Conservation (phyloP, 2,329 filamentous ascomycete species). For the Penicillium janthinellum region DNA sequence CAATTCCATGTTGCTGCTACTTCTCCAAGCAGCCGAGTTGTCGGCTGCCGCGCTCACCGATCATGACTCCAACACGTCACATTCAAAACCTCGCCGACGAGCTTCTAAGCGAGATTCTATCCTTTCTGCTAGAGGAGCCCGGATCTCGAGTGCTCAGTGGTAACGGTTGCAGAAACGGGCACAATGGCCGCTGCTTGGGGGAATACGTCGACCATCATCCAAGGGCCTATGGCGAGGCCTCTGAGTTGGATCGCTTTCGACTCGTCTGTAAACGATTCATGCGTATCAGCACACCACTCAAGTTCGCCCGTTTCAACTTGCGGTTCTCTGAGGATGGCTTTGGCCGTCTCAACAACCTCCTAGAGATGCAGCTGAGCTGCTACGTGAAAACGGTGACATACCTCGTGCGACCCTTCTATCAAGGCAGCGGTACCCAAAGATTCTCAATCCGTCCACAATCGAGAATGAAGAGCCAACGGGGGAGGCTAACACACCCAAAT, state of each 20-base stretch:
- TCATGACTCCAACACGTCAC: constrained; percentile 36
- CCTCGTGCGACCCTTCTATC: constrained; percentile 45
- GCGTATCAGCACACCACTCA: constrained; percentile 44
- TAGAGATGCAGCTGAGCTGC: constrained; percentile 40
- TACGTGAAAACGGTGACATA: constrained; percentile 44
- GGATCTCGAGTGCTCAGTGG: constrained; percentile 12
- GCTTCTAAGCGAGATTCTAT: constrained; percentile 37
- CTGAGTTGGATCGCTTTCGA: constrained; percentile 44
- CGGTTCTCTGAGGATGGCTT: constrained; percentile 41
- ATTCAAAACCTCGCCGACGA: constrained; percentile 42
- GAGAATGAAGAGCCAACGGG: neutral
- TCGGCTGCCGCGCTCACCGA: constrained; percentile 36
- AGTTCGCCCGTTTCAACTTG: constrained; percentile 41
- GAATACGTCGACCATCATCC: neutral
- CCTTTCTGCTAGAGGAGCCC: constrained; percentile 30
- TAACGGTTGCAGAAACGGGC: constrained; percentile 5
- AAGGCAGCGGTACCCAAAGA: constrained; percentile 41
- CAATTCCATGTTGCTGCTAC: constrained; percentile 38
- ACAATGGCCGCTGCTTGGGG: constrained; percentile 8
- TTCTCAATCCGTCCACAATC: constrained; percentile 12
- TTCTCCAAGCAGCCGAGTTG: constrained; percentile 33
- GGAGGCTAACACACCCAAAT: constrained; percentile 21
- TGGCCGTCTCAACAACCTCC: constrained; percentile 35
- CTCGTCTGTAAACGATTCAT: constrained; percentile 46
- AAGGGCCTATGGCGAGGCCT: constrained; percentile 28